Conservation (phyloP, 208 protist genomes). For the Crithidia sp. region DNA sequence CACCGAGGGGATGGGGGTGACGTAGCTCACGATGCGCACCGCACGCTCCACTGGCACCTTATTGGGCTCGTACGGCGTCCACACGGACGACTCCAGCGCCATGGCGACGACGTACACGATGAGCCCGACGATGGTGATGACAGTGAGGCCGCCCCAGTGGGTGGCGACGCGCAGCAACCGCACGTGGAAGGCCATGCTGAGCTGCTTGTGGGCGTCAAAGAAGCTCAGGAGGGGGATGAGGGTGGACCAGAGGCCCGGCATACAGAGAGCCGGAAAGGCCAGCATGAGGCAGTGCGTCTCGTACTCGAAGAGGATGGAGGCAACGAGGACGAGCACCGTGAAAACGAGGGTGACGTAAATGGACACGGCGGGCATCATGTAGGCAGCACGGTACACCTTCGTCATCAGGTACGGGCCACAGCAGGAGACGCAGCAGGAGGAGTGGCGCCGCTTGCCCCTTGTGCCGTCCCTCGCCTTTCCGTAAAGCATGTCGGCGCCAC, state of each 20-base stretch:
- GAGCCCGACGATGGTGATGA: constrained; percentile 22
- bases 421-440: no score
- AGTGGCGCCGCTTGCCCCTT: not conserved
- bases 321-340: constrained; percentile 29
- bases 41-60: not conserved
- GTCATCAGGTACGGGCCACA: no score
- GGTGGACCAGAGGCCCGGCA: constrained; percentile 38
- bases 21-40: constrained; percentile 30
- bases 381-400: not conserved
- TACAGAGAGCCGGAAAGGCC: constrained; percentile 40
- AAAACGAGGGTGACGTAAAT: constrained; percentile 35
- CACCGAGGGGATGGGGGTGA: constrained; percentile 22
- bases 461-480: not conserved
- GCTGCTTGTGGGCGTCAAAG: constrained; percentile 11
- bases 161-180: constrained; percentile 27
- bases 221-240: constrained; percentile 23
- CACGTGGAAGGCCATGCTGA: constrained; percentile 10
- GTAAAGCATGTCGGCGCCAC: not conserved
- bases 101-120: constrained; percentile 35
- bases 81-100: constrained; percentile 21
- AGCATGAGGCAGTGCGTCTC: constrained; percentile 49
- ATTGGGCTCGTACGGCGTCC: constrained; percentile 16
- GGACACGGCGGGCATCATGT: constrained; percentile 31
- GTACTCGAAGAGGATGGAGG: constrained; percentile 46
- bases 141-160: constrained; percentile 25